Evolutionary conservation across 1,139 yeast species (phyloP), one percentile per base, ranked within the genome.

Genomic region (Keqinozyma sinolaborantium): DNA sequence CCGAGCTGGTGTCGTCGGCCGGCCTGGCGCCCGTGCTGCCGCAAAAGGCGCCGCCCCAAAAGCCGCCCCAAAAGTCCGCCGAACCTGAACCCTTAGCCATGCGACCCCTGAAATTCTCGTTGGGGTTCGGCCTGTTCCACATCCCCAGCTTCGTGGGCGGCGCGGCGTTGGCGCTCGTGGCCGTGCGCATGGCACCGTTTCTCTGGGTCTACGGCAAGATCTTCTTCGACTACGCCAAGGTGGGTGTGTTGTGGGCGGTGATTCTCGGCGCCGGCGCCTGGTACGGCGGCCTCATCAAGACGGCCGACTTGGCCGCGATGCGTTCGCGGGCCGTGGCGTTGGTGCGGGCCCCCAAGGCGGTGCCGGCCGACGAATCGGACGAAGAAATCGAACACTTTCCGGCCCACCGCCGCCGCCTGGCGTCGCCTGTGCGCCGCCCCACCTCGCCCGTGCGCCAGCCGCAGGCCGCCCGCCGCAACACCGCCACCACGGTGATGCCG

Each of bases 91-190:
- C 21, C 7, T 7, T 10, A 7, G 7, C 21, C 7, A 18, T 18
- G 21, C n/a, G n/a, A n/a, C n/a, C n/a, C n/a, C n/a, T n/a, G n/a
- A n/a, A n/a, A n/a, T n/a, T n/a, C n/a, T n/a, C n/a, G n/a, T n/a
- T n/a, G n/a, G n/a, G n/a, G n/a, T n/a, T n/a, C n/a, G 10, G 21
- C 2, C 31, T 38, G 9, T 52, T 60, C 39, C 64, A 61, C 34
- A 32, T 48, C 8, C 64, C 60, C 7, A 64, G 70, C 37, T 65
- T 57, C 35, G 44, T 45, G 1, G 35, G 55, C n/a, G 73, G 73
- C 0, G 36, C 55, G 18, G 32, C 48, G 3, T 28, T 56, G 3
- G 55, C 61, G 2, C 35, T 52, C 9, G 31, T 47, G 3, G 38
- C 53, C 16, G 51, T 44, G 30, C 36, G 42, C 14, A 40, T 50